Evolutionary conservation across 257 asterid species (phyloP), one percentile per base, ranked within the genome.

Genomic region (Cruciata laevipes): DNA sequence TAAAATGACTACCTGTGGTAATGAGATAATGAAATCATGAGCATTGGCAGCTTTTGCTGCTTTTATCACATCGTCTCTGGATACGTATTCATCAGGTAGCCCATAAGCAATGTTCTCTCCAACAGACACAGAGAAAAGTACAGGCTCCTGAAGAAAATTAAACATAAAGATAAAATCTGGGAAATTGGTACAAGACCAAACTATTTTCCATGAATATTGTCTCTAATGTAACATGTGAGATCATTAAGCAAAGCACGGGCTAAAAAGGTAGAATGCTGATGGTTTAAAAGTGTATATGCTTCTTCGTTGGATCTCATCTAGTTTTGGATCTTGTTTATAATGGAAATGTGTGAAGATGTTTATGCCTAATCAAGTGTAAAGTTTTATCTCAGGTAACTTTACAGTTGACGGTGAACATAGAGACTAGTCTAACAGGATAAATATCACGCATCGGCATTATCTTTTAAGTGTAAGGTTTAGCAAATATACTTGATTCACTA

Each of bases 11-110:
- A 87, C 98, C 96, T 89, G 96, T 20, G 99, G 99, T 84, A 93
- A 68, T 3, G 99, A 76, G 74, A 88, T 86, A 71, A 93, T 90
- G 71, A 93, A 93, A 61, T 93, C 97, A 65, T 93, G 99, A 67
- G 99, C 97, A 82, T 93, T 90, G 66, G 99, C 99, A 67, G 97
- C 99, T 85, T 85, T 93, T 71, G 99, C 99, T 66, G 99, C 99
- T 79, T 90, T 79, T 76, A 90, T 85, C 68, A 93, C 85, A 17
- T 93, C 99, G 55, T 90, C 93, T 81, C 71, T 84, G 77, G 99
- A 93, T 25, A 93, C 97, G 60, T 76, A 30, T 61, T 93, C 95
- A 79, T 93, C 96, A 25, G 96, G 99, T 72, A 90, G 96, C 61
- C 97, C 99, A 71, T 93, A 93, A 21, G 96, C 99, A 71, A 93